Evolutionary conservation across 176 grass and related monocot species (phyloP), one percentile per base, ranked within the genome.

Genomic region (Dendrocalamus sinicus): DNA sequence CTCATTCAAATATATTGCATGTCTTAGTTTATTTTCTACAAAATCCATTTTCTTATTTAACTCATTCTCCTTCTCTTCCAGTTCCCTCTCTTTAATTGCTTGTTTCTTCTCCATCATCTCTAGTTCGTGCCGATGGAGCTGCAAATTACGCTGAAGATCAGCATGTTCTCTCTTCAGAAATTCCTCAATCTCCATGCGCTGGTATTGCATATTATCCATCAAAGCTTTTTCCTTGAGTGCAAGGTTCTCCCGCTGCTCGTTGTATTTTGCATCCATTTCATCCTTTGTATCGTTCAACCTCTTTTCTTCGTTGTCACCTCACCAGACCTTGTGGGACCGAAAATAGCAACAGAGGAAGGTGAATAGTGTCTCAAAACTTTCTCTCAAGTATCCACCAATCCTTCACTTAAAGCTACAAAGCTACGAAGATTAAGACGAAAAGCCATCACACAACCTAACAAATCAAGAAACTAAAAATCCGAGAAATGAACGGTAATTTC

Each of bases 81-180:
- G 68, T 66, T 99, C 90, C 76, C 59, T 92, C 77, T 99, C 91
- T 83, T 87, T 94, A 71, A 47, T 89, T 68, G 90, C 85, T 76
- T 72, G 81, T 72, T 77, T 95, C 62, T 87, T 93, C 78, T 86
- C 80, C 76, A 96, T 86, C 93, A 99, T 99, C 78, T 95, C 90
- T 58, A 96, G 74, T 15, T 96, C 93, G 79, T 94, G 91, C 39
- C 24, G 67, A 67, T 43, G 75, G 48, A 96, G 87, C 78, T 96
- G 90, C 70, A 96, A 82, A 16, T 90, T 88, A 65, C 90, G 90
- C 52, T 91, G 71, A 83, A 88, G 64, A 84, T 94, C 92, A 83
- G 86, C 86, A 32, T 66, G 88, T 44, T 91, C 96, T 81, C 82
- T 87, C 76, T 91, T 91, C 15, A 99, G 84, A 24, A 86, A 72